Conservation (phyloP, 176 grass and related monocot species). For the Hordeum marinum region DNA sequence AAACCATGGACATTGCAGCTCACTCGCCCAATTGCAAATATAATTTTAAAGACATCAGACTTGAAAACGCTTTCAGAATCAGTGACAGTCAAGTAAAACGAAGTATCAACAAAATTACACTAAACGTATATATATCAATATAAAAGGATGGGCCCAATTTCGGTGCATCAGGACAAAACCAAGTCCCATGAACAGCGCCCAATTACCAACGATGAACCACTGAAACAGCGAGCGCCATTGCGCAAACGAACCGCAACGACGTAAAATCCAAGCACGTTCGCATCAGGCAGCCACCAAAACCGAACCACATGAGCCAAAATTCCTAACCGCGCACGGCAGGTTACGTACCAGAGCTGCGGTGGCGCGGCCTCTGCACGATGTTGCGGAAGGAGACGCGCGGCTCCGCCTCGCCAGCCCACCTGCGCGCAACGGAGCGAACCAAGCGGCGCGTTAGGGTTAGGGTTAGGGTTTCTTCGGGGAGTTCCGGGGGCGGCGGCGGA, state of each 20-base stretch:
- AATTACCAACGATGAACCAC: not conserved
- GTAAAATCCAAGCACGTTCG: not conserved
- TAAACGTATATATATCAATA: not conserved
- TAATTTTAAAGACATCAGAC: not conserved
- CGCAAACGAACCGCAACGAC: not conserved
- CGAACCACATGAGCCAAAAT: not conserved
- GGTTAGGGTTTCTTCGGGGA: not conserved
- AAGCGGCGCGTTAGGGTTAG: not conserved
- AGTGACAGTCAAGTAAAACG: not conserved
- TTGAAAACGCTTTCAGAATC: not conserved
- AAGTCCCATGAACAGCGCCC: not conserved
- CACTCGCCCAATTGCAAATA: not conserved
- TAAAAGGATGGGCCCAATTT: not conserved
- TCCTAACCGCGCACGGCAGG: not conserved
- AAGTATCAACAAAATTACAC: not conserved
- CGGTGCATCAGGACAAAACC: not conserved
- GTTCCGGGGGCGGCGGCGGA: not conserved
- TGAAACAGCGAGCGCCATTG: not conserved
- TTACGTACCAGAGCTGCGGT: conserved; percentile 63
- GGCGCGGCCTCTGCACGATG: conserved; percentile 84
- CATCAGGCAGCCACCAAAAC: no score
- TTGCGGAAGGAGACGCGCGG: conserved; percentile 80
- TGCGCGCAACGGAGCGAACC: conserved; percentile 24
- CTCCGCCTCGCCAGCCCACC: conserved; percentile 92
- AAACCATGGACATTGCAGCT: not conserved